A percentile compares a stretch with the other conserved stretches of the same genome.
Conservation (phyloP, 805 yeast genomes). For the Suhomyces sp. region DNA sequence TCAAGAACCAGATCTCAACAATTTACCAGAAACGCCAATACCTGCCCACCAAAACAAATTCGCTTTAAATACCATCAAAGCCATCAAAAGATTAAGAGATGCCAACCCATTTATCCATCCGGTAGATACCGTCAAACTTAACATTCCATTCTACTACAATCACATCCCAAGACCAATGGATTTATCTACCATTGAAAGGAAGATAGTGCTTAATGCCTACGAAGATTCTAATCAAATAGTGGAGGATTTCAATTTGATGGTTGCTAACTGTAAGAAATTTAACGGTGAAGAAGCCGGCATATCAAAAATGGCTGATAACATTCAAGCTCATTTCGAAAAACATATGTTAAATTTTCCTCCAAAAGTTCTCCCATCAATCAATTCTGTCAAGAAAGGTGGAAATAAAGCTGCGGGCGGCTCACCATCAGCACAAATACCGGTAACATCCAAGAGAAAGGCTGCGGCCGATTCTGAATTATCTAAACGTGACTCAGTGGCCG, state of each 20-base stretch:
- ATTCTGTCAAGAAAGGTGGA: conserved; percentile 1
- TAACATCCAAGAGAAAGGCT: conserved; percentile 32
- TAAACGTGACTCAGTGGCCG: conserved; percentile 61
- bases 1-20: conserved; percentile 67
- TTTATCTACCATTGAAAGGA: conserved; percentile 82
- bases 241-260: conserved; percentile 82
- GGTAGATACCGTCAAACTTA: conserved; percentile 83
- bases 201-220: conserved; percentile 68
- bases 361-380: conserved; percentile 24
- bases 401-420: conserved; percentile 14
- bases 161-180: conserved; percentile 90
- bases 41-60: conserved; percentile 84
- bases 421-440: conserved; percentile 13
- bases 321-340: conserved; percentile 89
- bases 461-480: conserved; percentile 45
- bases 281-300: conserved; percentile 84
- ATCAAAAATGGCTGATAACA: conserved; percentile 86
- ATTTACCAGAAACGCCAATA: conserved; percentile 62
- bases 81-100: conserved; percentile 86
- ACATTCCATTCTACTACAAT: conserved; percentile 88
- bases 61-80: conserved; percentile 74
- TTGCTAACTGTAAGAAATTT: conserved; percentile 74
- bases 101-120: conserved; percentile 88
- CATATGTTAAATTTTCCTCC: conserved; percentile 92
- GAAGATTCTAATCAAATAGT: conserved; percentile 63